Evolutionary conservation across 1,284 basidiomycete species (phyloP).

Genomic region (Trametes versicolor): DNA sequence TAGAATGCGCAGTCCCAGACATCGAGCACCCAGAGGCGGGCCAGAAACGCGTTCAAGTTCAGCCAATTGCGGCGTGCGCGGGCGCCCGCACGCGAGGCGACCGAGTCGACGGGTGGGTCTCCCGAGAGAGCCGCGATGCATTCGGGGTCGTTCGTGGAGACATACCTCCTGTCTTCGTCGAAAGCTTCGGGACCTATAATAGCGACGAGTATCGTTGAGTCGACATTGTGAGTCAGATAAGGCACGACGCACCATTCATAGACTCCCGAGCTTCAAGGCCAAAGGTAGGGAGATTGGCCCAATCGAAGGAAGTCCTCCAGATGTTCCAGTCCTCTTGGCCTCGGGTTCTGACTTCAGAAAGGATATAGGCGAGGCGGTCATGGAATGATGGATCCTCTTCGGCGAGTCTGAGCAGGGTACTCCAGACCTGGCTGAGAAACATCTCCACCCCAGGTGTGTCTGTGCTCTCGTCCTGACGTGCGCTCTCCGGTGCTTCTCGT

Average conservation of each 20-base stretch:
- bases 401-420: background rate
- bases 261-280: background rate
- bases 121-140: background rate
- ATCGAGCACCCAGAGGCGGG: background rate
- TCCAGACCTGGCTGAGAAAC: background rate
- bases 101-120: background rate
- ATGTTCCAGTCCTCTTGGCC: background rate
- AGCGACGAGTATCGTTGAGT: background rate
- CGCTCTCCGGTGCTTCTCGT: background rate
- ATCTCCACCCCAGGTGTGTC: background rate
- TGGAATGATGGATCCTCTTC: background rate
- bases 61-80: background rate
- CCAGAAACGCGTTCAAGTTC: conserved; percentile 2
- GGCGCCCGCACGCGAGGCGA: background rate
- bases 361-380: conserved; percentile 1
- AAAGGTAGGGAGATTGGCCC: background rate
- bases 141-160: background rate
- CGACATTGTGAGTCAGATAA: background rate
- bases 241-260: background rate
- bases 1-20: background rate
- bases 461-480: background rate
- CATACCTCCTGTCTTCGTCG: background rate
- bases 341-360: background rate
- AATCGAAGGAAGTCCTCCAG: background rate
- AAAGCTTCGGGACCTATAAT: background rate